These are phyloP conservation scores for Aspergillus sclerotiicarbonarius DNA, from an alignment of 495 filamentous ascomycete species.

Conservation along the genomic window DNA sequence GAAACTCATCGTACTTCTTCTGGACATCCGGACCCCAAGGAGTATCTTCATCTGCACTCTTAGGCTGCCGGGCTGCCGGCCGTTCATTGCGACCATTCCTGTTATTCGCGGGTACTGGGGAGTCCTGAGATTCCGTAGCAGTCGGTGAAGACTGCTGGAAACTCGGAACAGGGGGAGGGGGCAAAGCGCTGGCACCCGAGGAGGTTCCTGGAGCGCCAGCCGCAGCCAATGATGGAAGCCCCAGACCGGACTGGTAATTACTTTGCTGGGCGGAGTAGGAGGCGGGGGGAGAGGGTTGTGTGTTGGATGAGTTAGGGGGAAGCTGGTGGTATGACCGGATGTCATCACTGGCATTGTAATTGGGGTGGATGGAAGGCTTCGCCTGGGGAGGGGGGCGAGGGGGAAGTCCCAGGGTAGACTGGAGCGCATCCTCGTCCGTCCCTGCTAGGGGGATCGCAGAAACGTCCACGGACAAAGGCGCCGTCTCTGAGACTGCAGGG, in stretches of 20 bases:
- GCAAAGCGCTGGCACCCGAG: conserved; percentile 53
- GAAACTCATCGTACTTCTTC: conserved; percentile 78
- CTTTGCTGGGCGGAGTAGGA: conserved; percentile 41
- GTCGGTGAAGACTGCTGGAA: conserved; percentile 47
- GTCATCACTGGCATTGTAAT: conserved; percentile 55
- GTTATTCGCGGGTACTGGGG: conserved; percentile 22
- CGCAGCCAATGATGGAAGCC: conserved; percentile 42
- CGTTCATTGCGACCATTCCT: conserved; percentile 35
- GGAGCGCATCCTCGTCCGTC: conserved; percentile 34
- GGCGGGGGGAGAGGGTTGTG: conserved; percentile 19
- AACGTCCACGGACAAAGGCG: conserved; percentile 29
- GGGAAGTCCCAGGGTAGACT: conserved; percentile 41
- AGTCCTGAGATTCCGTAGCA: conserved; percentile 38
- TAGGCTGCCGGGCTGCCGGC: conserved; percentile 23
- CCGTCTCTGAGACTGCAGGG: conserved; percentile 30
- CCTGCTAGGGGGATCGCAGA: conserved; percentile 33
- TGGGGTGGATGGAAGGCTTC: conserved; percentile 56
- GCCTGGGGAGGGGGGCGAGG: conserved; percentile 52
- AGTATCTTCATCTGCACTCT: conserved; percentile 44
- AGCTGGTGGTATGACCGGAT: conserved; percentile 57
- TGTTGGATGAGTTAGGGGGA: conserved; percentile 29
- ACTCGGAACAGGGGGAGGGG: conserved; percentile 58
- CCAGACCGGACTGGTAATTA: conserved; percentile 45
- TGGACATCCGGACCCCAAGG: conserved; percentile 62
- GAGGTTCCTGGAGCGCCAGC: conserved; percentile 53